A percentile compares a stretch with the other conserved stretches of the same genome.
Conservation (phyloP, 352 stramenopile species). For the Thraustochytrium aureum region DNA sequence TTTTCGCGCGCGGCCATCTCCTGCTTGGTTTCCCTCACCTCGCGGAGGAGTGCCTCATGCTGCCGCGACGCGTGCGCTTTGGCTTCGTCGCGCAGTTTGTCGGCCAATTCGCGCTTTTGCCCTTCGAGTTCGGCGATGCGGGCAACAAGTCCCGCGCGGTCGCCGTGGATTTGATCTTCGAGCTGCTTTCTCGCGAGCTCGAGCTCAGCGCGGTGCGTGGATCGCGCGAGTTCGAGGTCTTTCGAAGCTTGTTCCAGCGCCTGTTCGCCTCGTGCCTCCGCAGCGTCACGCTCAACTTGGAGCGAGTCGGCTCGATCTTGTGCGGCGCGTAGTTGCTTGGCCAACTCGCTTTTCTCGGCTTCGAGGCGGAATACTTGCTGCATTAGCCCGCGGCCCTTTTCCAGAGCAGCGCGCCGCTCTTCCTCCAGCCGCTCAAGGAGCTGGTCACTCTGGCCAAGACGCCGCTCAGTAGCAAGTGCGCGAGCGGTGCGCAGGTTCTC, state of each 20-base stretch:
- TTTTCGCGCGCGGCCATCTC: neutral
- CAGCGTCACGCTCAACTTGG: slow-evolving; percentile 13
- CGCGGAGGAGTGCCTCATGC: neutral
- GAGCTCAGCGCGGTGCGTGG: slow-evolving; percentile 2
- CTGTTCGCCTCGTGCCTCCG: neutral
- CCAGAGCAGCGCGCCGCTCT: slow-evolving; percentile 4
- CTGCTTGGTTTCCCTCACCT: neutral
- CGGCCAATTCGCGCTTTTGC: neutral
- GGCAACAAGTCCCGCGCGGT: neutral
- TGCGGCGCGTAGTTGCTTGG: neutral
- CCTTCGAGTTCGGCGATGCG: neutral
- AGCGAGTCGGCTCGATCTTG: neutral
- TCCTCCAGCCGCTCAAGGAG: slow-evolving; percentile 32
- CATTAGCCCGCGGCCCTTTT: slow-evolving; percentile 40
- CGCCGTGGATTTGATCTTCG: neutral
- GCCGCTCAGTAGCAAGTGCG: neutral
- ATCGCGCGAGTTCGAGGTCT: neutral
- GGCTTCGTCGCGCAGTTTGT: neutral
- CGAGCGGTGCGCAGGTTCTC: neutral
- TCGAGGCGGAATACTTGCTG: slow-evolving; percentile 30
- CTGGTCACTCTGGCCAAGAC: neutral
- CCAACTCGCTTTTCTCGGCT: slow-evolving; percentile 13
- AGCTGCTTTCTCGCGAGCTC: neutral
- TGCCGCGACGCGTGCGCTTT: neutral
- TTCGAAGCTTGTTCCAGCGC: neutral